phyloP scores from a whole-genome alignment of 768 basidiomycete species.

The Hysterangium stoloniferum region DNA sequence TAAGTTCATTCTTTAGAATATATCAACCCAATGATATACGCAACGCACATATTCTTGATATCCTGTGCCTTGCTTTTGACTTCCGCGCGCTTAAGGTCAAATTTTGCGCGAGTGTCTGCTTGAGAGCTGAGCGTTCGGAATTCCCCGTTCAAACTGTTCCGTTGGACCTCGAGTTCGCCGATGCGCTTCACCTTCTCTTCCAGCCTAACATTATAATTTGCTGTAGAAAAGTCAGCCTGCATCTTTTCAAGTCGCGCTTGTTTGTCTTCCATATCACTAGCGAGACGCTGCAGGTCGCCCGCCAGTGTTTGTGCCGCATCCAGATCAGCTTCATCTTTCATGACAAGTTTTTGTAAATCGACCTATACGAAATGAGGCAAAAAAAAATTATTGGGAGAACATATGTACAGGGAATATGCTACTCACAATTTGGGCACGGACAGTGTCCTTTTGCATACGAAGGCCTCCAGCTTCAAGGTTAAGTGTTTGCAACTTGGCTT shows the following conservation, averaged over 20 bases:
- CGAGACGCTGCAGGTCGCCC: conserved; percentile 43
- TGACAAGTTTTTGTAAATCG: conserved; percentile 30
- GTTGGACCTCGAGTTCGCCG: conserved; percentile 56
- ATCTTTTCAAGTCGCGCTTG: conserved; percentile 49
- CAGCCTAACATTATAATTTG: conserved; percentile 60
- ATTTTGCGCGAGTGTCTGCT: conserved; percentile 70
- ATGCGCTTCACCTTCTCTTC: conserved; percentile 44
- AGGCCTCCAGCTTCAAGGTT: conserved; percentile 46
- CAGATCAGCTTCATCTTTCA: conserved; percentile 43
- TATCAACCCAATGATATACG: background rate
- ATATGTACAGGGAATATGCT: background rate
- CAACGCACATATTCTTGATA: conserved; percentile 57
- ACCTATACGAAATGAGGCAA: conserved; percentile 4
- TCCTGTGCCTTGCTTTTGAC: conserved; percentile 56
- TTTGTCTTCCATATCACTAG: conserved; percentile 66
- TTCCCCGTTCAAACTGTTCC: conserved; percentile 66
- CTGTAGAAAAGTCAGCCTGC: conserved; percentile 46
- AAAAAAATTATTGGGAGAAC: too few relatives aligned
- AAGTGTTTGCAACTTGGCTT: conserved; percentile 47
- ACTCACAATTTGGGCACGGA: conserved; percentile 53
- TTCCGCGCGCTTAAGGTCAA: conserved; percentile 69
- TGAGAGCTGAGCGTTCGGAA: conserved; percentile 66
- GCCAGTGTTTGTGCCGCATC: conserved; percentile 50
- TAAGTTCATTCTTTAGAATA: conserved; percentile 1
- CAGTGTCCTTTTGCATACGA: conserved; percentile 43